These are phyloP conservation scores for Ambrosiella xylebori DNA, from an alignment of 2,329 filamentous ascomycete genomes.

Conservation along the genomic window DNA sequence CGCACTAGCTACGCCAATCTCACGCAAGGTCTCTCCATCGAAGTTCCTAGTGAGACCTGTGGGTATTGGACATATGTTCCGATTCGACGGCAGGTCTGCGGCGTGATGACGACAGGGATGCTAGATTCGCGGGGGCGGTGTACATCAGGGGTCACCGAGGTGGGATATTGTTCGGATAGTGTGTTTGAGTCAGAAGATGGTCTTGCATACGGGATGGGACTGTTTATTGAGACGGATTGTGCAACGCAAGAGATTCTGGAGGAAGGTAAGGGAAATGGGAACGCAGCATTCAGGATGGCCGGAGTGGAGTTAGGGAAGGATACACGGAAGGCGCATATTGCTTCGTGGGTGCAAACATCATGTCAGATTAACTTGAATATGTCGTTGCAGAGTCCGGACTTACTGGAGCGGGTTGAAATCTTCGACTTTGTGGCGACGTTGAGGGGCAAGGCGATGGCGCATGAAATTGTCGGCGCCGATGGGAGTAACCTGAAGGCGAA, in stretches of 20 bases:
- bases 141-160: not conserved
- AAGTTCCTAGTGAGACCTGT: slow-evolving; percentile 4
- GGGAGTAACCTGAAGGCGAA: slow-evolving; percentile 9
- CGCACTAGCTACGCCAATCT: slow-evolving; percentile 1
- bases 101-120: slow-evolving; percentile 1
- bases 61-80: slow-evolving; percentile 11
- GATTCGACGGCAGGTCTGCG: slow-evolving; percentile 8
- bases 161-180: slow-evolving; percentile 7
- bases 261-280: not conserved
- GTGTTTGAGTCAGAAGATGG: slow-evolving; percentile 2
- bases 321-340: slow-evolving; percentile 6
- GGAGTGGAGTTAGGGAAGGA: slow-evolving; percentile 10
- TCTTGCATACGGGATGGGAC: not conserved
- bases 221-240: slow-evolving; percentile 10
- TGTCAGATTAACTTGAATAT: slow-evolving; percentile 8
- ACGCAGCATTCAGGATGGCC: not conserved
- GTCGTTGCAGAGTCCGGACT: not conserved
- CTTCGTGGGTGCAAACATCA: slow-evolving; percentile 6
- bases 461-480: slow-evolving; percentile 2
- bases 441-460: slow-evolving; percentile 3
- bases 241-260: slow-evolving; percentile 2
- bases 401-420: not conserved
- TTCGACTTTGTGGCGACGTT: slow-evolving; percentile 7
- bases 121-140: not conserved
- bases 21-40: not conserved